These are phyloP conservation scores for Galium porrigens DNA, from an alignment of 305 asterid genomes.

Conservation along the genomic window DNA sequence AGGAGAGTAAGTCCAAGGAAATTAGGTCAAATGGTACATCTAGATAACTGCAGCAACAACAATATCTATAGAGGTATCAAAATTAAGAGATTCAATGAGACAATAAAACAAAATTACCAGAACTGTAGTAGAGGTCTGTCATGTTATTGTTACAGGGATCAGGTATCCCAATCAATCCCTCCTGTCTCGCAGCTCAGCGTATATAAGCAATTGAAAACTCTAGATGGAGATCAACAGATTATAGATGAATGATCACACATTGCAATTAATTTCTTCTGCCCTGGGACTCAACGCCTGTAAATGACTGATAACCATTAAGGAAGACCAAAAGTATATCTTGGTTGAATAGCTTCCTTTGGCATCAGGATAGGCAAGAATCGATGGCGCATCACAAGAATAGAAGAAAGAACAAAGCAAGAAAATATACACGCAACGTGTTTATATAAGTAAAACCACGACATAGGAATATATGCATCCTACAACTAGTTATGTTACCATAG, in stretches of 20 bases:
- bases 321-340: neutral
- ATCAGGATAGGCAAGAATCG: neutral
- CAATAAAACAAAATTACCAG: neutral
- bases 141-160: neutral
- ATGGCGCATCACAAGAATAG: neutral
- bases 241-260: neutral
- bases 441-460: neutral
- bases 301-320: neutral
- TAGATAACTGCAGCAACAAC: neutral
- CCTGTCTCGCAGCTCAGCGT: neutral
- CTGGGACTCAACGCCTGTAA: neutral
- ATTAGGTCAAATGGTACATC: neutral
- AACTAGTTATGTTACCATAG: neutral
- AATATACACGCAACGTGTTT: neutral
- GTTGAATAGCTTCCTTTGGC: neutral
- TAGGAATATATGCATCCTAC: neutral
- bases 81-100: neutral
- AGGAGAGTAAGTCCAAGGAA: neutral
- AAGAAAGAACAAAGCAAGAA: neutral
- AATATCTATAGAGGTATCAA: neutral
- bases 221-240: neutral
- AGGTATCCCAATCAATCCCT: neutral
- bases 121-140: neutral
- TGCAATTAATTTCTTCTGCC: neutral
- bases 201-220: neutral